phyloP scores from a whole-genome alignment of 129 eudicot genomes.

The Artemisia annua region DNA sequence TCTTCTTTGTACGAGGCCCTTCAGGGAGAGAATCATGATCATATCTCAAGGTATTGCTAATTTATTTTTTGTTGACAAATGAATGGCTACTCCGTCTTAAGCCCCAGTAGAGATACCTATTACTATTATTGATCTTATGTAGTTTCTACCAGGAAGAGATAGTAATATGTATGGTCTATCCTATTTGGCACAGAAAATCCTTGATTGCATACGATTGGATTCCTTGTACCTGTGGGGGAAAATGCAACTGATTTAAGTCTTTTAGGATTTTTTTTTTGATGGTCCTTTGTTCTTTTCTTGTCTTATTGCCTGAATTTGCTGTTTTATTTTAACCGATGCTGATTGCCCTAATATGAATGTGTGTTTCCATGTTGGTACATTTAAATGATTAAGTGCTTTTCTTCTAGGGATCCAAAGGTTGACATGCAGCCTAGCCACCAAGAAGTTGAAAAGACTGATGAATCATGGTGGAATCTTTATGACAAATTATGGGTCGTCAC shows the following conservation, averaged over 20 bases:
- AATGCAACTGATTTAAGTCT: background rate
- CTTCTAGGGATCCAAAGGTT: conserved; percentile 34
- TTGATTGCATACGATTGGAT: background rate
- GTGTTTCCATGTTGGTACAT: conserved; percentile 10
- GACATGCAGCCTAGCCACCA: conserved; percentile 28
- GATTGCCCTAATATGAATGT: conserved; percentile 2
- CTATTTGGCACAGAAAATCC: conserved; percentile 7
- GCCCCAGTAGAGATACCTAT: background rate
- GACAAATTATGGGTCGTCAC: conserved; percentile 78
- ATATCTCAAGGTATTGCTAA: conserved; percentile 49
- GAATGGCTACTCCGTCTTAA: background rate
- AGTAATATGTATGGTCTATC: background rate
- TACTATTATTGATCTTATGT: background rate
- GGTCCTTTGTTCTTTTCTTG: conserved; percentile 14
- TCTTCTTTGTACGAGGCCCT: conserved; percentile 70
- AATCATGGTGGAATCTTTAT: conserved; percentile 86
- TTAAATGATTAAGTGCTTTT: conserved; percentile 11
- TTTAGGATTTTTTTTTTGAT: conserved; percentile 1
- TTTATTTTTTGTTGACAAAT: background rate
- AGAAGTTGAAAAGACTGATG: conserved; percentile 54
- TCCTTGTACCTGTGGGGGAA: background rate
- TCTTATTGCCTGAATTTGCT: background rate
- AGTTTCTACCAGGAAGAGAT: background rate
- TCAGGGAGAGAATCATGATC: conserved; percentile 63
- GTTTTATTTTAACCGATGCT: conserved; percentile 11